phyloP scores from a whole-genome alignment of 1,284 basidiomycete species.

The Sanghuangporus weigelae region DNA sequence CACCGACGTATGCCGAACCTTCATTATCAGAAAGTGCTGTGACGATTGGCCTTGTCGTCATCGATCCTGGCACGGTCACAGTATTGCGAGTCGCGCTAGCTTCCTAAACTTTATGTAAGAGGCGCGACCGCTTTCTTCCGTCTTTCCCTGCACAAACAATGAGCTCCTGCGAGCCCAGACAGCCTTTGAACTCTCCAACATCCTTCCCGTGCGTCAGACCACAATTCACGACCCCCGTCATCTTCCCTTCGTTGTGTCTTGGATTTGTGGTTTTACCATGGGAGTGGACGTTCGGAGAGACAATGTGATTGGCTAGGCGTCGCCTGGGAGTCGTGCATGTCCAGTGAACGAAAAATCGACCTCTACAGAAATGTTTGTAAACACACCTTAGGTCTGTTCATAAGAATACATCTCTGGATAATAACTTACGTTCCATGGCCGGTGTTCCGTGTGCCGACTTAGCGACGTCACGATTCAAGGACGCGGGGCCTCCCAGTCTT shows the following conservation, averaged over 20 bases:
- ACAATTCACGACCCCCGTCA: not conserved
- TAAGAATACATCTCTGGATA: not conserved
- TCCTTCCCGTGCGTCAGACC: not conserved
- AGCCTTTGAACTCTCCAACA: not conserved
- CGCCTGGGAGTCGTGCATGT: not conserved
- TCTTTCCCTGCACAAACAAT: not conserved
- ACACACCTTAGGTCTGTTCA: not conserved
- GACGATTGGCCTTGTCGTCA: not conserved
- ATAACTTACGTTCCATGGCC: not conserved
- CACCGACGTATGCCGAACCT: not conserved
- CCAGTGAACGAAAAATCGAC: not conserved
- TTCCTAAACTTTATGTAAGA: not conserved
- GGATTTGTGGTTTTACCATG: conserved; percentile 6
- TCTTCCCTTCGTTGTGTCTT: not conserved
- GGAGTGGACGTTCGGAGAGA: conserved; percentile 14
- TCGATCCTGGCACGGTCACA: not conserved
- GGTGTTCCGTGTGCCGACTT: not conserved
- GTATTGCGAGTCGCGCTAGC: not conserved
- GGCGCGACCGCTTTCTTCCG: not conserved
- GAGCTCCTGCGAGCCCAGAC: not conserved
- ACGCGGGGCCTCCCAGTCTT: too few species aligned
- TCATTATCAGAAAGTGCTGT: not conserved
- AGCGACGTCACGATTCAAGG: too few species aligned
- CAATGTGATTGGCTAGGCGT: not conserved
- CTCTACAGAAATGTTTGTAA: not conserved